These are phyloP conservation scores for Medakamo hakoo DNA, from an alignment of 139 green algal genomes.

Conservation along the genomic window DNA sequence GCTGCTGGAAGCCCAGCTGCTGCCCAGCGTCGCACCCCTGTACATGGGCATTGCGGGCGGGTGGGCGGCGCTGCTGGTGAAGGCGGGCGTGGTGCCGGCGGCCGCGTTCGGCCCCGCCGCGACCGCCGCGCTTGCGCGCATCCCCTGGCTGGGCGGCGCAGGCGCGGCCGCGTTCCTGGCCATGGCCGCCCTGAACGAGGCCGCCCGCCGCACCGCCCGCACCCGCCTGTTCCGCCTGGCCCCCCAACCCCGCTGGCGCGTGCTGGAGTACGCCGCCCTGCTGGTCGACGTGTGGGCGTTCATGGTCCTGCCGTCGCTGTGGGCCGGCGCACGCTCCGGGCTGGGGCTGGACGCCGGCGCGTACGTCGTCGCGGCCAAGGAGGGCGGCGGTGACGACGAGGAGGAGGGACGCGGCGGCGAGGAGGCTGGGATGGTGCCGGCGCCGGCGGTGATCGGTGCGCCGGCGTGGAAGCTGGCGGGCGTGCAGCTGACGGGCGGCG, in stretches of 20 bases:
- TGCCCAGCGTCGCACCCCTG: slow-evolving; percentile 1
- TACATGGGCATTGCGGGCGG: slow-evolving; percentile 5
- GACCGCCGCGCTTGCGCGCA: neutral
- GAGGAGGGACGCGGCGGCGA: too few relatives aligned
- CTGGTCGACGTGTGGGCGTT: slow-evolving; percentile 2
- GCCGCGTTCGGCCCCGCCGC: neutral
- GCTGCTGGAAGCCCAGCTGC: slow-evolving; percentile 4
- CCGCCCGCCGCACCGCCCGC: neutral
- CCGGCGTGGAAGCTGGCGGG: too few relatives aligned
- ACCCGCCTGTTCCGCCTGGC: neutral
- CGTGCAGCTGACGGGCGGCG: too few relatives aligned
- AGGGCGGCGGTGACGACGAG: too few relatives aligned
- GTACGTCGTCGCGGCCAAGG: neutral
- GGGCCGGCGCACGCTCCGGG: neutral
- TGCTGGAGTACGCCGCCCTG: neutral
- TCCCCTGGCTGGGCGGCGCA: neutral
- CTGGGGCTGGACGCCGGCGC: neutral
- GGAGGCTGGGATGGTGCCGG: too few relatives aligned
- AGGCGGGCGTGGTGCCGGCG: neutral
- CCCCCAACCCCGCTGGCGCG: neutral
- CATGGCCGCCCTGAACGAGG: slow-evolving; percentile 2
- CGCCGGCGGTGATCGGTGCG: too few relatives aligned
- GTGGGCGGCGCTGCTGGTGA: slow-evolving; percentile 1
- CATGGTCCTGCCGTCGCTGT: slow-evolving; percentile 5
- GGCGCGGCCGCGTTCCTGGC: neutral